Base-by-base conservation (phyloP, 345 rosid genomes). In the Turritis glabra region DNA sequence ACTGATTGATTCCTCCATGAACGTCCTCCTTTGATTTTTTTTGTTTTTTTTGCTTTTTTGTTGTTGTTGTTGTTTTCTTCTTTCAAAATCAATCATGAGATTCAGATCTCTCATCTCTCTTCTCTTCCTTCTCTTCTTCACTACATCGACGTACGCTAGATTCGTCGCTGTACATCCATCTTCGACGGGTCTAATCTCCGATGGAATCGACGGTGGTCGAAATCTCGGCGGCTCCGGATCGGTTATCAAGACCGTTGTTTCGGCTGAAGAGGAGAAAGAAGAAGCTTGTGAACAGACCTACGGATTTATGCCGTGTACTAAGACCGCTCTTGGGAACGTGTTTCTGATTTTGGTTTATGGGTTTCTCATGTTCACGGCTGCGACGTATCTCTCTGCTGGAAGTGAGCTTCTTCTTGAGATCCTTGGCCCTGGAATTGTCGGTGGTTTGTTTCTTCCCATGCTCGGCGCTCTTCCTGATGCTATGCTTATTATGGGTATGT, bases 391-490 rank as follows among this genome's bases (percentile, higher is more conserved):
- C 43, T 94, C 99, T 9, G 14, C 8, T 40, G 99, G 99, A 22
- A 94, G 97, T 73, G 99, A 92, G 90, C 90, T 94, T 25, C 67
- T 94, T 73, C 89, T 94, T 13, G 88, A 88, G 89, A 92, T 94
- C 77, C 80, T 94, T 27, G 99, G 99, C 2, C 99, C 99, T 23
- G 99, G 99, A 1, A 85, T 94, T 22, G 80, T 94, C 12, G 97
- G 99, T 35, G 99, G 99, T 32, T 82, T 94, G 66, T 92, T 94
- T 63, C 93, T 94, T 67, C 99, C 99, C 13, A 73, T 85, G 0
- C 99, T 94, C 5, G 99, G 99, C 1, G 99, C 99, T 0, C 93
- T 94, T 41, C 99, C 99, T 1, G 99, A 94, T 59, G 99, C 99
- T 69, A 87, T 94, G 97, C 93, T 94, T 59, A 94, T 94, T 61